phyloP scores from a whole-genome alignment of 345 rosid species.

The Firmiana major region DNA sequence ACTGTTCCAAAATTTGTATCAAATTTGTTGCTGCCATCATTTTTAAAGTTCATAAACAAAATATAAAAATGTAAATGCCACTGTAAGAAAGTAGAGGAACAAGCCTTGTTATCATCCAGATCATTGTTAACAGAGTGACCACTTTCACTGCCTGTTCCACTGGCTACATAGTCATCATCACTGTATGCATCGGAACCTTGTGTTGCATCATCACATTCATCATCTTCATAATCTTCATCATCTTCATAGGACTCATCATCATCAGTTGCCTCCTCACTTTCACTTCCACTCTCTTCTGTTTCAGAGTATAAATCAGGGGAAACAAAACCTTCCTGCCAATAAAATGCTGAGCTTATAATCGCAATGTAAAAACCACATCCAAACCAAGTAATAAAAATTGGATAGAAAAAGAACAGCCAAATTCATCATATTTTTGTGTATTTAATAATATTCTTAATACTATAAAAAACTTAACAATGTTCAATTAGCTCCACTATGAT shows the following conservation, averaged over 20 bases:
- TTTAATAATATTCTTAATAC: neutral
- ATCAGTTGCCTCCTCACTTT: conserved; percentile 75
- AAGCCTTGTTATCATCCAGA: conserved; percentile 43
- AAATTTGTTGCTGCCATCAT: neutral
- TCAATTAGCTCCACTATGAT: neutral
- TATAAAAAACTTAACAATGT: neutral
- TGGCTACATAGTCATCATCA: conserved; percentile 51
- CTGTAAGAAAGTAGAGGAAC: conserved; percentile 22
- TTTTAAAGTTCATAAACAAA: conserved; percentile 7
- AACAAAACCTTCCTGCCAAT: conserved; percentile 70
- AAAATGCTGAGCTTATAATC: conserved; percentile 22
- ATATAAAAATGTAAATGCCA: neutral
- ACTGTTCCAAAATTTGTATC: neutral
- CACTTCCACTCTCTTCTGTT: conserved; percentile 76
- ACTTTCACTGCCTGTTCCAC: conserved; percentile 44
- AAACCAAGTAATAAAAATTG: conserved; percentile 10
- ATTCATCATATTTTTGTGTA: neutral
- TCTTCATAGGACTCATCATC: conserved; percentile 79
- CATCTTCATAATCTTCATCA: conserved; percentile 42
- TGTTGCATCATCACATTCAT: conserved; percentile 44
- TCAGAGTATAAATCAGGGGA: conserved; percentile 80
- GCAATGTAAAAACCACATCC: conserved; percentile 22
- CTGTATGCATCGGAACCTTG: conserved; percentile 51
- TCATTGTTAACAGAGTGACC: conserved; percentile 39
- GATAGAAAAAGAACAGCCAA: neutral